Evolutionary conservation across 176 grass and related monocot genomes (phyloP), one percentile per base, ranked within the genome.

Genomic region (Bonia amplexicaulis): DNA sequence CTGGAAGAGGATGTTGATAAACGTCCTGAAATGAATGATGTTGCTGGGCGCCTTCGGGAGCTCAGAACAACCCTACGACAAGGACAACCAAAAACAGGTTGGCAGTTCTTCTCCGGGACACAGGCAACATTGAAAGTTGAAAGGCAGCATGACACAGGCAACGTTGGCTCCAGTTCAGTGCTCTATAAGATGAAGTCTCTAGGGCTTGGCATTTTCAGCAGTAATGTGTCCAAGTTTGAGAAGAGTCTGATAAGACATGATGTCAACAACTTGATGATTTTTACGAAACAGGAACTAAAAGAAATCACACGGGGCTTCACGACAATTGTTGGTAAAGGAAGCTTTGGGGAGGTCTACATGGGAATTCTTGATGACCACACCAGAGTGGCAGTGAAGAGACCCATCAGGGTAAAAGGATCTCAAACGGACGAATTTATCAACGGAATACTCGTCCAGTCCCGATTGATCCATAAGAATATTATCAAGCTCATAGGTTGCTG

Each of bases 391-490:
- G 80, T 82, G 10, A 72, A 82, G 41, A 9, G 53, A 0, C 45
- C 25, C 12, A 60, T 58, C 1, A 22, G 29, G 49, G 37, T 82
- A 41, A 16, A 12, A 2, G 51, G 58, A 45, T 66, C 2, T 11
- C n/a, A 2, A 1, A 59, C 29, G 66, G 52, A 59, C 14, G 66
- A 70, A 22, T 82, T 71, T 26, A 46, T 35, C 0, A 71, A 71
- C 6, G 51, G 71, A 23, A 13, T 82, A 8, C 22, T 19, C 9
- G 6, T 71, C 51, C 66, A 71, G 9, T 59, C 67, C 0, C 37
- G 29, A 11, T 71, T 82, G 67, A 71, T 71, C 49, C 79, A 82
- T 22, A 82, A 19, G 37, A 82, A 82, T n/a, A 71, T 71, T 14
- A 16, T 71, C 49, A 82, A 44, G 10, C 51, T 82, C 0, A 0